These are phyloP conservation scores for Geotrichum citri-aurantii DNA, from an alignment of 1,139 yeast species.

Conservation along the genomic window DNA sequence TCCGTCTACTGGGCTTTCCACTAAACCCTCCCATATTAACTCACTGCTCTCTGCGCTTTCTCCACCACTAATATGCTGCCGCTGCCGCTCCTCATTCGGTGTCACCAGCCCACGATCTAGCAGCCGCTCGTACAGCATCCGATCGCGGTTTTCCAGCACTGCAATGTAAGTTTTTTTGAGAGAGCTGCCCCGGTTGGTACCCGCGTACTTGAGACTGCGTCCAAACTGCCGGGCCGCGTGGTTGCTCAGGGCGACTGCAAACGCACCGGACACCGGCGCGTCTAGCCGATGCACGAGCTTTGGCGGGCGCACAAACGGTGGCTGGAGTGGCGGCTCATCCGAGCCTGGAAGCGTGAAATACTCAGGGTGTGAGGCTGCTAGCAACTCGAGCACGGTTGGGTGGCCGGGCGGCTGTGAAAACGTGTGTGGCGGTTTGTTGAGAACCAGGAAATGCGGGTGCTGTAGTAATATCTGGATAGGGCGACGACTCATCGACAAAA, in stretches of 20 bases:
- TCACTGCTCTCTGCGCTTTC: conserved; percentile 3
- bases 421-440: conserved; percentile 27
- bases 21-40: conserved; percentile 1
- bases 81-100: not conserved
- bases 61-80: not conserved
- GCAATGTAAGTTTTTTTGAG: conserved; percentile 21
- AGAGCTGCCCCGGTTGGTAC: conserved; percentile 22
- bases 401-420: conserved; percentile 25
- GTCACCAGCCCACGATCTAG: not conserved
- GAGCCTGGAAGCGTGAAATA: conserved; percentile 18
- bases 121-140: too few species aligned
- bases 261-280: conserved; percentile 31
- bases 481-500: not conserved
- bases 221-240: conserved; percentile 26
- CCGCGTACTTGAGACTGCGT: conserved; percentile 21
- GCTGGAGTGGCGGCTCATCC: conserved; percentile 18
- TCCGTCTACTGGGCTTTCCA: conserved; percentile 17
- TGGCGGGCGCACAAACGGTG: conserved; percentile 19
- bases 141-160: not conserved
- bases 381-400: conserved; percentile 19
- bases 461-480: not conserved
- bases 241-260: conserved; percentile 28
- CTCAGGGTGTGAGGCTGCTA: conserved; percentile 22
- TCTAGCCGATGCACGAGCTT: conserved; percentile 32
- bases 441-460: conserved; percentile 23